phyloP scores from a whole-genome alignment of 148 eudicot species.

The Rhododendron williamsianum region DNA sequence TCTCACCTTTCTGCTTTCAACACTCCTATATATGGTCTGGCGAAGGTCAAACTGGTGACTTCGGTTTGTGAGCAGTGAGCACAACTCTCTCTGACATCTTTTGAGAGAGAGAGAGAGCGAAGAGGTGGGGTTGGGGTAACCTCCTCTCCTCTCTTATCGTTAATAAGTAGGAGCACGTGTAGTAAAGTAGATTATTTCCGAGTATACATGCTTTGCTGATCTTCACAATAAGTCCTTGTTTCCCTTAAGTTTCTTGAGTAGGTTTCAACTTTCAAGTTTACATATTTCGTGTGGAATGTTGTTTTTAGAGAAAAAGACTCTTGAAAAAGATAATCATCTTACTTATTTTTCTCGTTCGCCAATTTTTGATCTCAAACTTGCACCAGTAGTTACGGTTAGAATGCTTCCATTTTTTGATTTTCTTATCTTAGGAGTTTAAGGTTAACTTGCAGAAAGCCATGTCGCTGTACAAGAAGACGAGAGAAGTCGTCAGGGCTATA shows the following conservation, averaged over 20 bases:
- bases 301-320: background rate
- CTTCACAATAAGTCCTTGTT: too few relatives aligned
- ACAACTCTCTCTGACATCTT: background rate
- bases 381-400: background rate
- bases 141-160: background rate
- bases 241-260: background rate
- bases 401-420: background rate
- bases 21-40: background rate
- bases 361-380: background rate
- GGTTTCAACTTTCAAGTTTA: background rate
- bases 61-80: background rate
- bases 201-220: background rate
- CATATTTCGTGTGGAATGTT: background rate
- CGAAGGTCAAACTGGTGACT: background rate
- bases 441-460: slow-evolving; percentile 49
- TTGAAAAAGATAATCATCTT: background rate
- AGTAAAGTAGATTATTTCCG: background rate
- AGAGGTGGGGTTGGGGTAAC: too few relatives aligned
- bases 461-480: slow-evolving; percentile 38
- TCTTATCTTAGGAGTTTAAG: background rate
- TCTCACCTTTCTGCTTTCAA: background rate
- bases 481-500: slow-evolving; percentile 12
- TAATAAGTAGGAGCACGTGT: background rate
- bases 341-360: background rate
- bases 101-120: background rate